phyloP scores from a whole-genome alignment of 148 eudicot genomes.

The Persicaria maculosa region DNA sequence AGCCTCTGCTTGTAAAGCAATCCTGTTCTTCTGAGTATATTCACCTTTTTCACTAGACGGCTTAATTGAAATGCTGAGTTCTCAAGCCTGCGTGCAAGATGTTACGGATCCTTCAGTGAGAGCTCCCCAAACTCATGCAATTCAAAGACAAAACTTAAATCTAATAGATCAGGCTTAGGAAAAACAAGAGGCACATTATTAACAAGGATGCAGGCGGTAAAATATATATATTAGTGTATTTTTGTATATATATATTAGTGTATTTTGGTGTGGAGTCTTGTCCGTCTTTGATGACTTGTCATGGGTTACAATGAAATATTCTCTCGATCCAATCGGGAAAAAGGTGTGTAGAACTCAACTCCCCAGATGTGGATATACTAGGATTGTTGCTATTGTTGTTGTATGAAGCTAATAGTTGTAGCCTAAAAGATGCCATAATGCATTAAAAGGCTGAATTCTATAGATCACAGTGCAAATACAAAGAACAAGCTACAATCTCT shows the following conservation, averaged over 20 bases:
- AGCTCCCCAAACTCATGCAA: background rate
- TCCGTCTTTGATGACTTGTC: no score
- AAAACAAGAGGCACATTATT: background rate
- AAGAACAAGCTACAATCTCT: background rate
- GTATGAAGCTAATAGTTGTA: background rate
- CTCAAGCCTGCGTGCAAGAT: constrained; percentile 46
- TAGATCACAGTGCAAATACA: background rate
- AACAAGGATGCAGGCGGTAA: background rate
- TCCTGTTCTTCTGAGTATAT: constrained; percentile 37
- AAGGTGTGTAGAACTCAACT: no score
- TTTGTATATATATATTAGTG: background rate
- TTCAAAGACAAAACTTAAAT: background rate
- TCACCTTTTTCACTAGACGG: constrained; percentile 42
- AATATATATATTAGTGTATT: background rate
- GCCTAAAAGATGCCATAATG: background rate
- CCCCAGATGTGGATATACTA: no score
- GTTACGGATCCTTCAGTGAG: background rate
- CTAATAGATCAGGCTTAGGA: background rate
- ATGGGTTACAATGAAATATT: no score
- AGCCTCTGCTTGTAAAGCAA: constrained; percentile 55
- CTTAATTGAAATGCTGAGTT: constrained; percentile 37
- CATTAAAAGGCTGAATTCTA: background rate
- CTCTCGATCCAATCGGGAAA: no score
- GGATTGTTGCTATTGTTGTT: no score
- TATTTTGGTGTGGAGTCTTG: no score